Percentiles rank a stretch among this genome's conserved stretches.
Evolutionary conservation across 1,139 yeast genomes (phyloP).

Genomic region (Lodderomyces theae): DNA sequence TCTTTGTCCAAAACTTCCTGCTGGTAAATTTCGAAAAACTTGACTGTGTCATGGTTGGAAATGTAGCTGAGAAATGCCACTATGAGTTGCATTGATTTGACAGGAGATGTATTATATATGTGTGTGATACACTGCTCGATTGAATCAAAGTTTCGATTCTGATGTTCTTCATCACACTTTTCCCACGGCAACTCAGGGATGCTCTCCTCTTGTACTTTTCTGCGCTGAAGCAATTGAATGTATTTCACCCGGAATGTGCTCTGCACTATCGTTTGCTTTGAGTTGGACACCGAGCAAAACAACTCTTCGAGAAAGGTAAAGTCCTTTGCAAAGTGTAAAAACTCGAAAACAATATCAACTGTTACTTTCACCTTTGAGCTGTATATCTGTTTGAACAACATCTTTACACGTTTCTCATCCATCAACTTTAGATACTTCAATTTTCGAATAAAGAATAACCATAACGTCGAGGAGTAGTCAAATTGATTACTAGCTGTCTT

Average conservation of each 20-base stretch:
- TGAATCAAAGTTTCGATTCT: conserved; percentile 9
- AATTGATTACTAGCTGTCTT: conserved; percentile 25
- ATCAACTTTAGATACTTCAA: conserved; percentile 34
- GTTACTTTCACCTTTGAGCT: conserved; percentile 26
- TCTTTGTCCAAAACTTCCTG: conserved; percentile 19
- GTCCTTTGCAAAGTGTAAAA: conserved; percentile 26
- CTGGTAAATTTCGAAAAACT: conserved; percentile 34
- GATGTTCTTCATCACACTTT: background rate
- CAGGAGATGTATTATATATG: conserved; percentile 19
- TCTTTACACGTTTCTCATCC: conserved; percentile 27
- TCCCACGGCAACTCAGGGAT: conserved; percentile 20
- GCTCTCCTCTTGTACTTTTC: conserved; percentile 5
- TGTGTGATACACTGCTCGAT: conserved; percentile 24
- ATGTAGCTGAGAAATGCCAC: conserved; percentile 49
- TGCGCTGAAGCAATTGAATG: conserved; percentile 19
- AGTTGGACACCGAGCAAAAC: background rate
- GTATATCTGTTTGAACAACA: conserved; percentile 26
- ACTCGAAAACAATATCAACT: conserved; percentile 28
- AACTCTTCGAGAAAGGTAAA: conserved; percentile 11
- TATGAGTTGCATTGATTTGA: conserved; percentile 26
- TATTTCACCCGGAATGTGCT: conserved; percentile 19
- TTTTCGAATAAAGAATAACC: conserved; percentile 38
- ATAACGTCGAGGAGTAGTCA: conserved; percentile 27
- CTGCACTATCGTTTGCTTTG: background rate
- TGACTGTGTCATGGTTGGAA: conserved; percentile 33